Percentiles rank a stretch among this genome's conserved stretches.
Conservation (phyloP, 805 yeast species). For the Nakazawaea sp. region DNA sequence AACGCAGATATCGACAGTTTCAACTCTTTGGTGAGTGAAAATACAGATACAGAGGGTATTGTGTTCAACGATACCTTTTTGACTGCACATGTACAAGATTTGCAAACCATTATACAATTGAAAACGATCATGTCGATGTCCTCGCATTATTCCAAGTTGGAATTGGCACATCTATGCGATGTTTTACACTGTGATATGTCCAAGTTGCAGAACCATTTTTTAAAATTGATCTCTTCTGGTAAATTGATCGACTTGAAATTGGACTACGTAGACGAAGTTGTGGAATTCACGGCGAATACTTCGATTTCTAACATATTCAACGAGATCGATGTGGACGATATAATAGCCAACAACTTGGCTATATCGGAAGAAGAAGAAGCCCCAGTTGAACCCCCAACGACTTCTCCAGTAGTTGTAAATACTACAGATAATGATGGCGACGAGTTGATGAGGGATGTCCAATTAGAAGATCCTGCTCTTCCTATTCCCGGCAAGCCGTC, state of each 20-base stretch:
- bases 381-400: neutral
- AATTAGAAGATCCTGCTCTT: neutral
- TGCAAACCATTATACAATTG: conserved; percentile 13
- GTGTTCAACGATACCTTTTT: conserved; percentile 4
- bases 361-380: neutral
- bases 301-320: neutral
- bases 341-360: neutral
- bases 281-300: conserved; percentile 7
- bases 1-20: conserved; percentile 18
- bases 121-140: conserved; percentile 18
- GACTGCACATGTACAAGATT: conserved; percentile 6
- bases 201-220: conserved; percentile 17
- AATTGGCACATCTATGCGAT: conserved; percentile 14
- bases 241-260: conserved; percentile 16
- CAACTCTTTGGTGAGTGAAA: conserved; percentile 13
- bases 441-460: conserved; percentile 6
- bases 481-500: neutral
- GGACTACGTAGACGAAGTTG: conserved; percentile 17
- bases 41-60: conserved; percentile 8
- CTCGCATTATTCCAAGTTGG: conserved; percentile 17
- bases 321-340: conserved; percentile 6
- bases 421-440: conserved; percentile 8
- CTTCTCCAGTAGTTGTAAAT: neutral
- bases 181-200: conserved; percentile 15
- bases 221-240: conserved; percentile 21